These are phyloP conservation scores for Scenedesmus sp. DNA, from an alignment of 163 green algal species.

Conservation along the genomic window DNA sequence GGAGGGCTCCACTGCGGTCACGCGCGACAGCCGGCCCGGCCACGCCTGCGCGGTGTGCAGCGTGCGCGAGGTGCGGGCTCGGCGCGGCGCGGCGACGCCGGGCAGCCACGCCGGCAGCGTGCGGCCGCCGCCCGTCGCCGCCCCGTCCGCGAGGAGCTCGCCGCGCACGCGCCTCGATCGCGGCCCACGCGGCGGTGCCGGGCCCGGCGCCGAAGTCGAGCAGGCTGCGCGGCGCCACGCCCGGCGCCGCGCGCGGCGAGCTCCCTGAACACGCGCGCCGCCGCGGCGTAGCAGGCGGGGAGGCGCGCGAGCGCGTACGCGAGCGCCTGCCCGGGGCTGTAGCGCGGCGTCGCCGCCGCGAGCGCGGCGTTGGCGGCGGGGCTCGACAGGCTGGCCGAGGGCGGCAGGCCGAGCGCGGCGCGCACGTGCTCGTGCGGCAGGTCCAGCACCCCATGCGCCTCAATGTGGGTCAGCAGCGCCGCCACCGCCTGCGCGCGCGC, in stretches of 20 bases:
- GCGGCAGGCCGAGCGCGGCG: constrained; percentile 39
- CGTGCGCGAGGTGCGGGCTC: too few relatives aligned
- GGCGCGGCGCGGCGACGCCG: too few relatives aligned
- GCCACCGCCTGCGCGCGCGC: constrained; percentile 8
- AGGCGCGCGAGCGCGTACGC: constrained; percentile 54
- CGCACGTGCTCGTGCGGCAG: constrained; percentile 27
- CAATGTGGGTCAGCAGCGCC: constrained; percentile 15
- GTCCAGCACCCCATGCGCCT: constrained; percentile 1
- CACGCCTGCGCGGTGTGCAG: constrained; percentile 55
- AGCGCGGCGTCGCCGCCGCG: neutral
- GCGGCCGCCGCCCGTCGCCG: too few relatives aligned
- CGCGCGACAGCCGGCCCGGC: constrained; percentile 14
- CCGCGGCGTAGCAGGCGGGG: constrained; percentile 52
- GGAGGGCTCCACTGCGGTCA: constrained; percentile 71
- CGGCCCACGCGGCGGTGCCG: constrained; percentile 60
- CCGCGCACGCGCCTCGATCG: constrained; percentile 46
- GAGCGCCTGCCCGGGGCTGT: constrained; percentile 24
- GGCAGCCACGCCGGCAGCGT: too few relatives aligned
- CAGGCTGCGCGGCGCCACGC: constrained; percentile 51
- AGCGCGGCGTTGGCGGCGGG: neutral
- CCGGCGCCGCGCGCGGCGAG: constrained; percentile 44
- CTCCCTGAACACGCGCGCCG: constrained; percentile 52
- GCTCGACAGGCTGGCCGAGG: neutral
- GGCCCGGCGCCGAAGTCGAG: constrained; percentile 66
- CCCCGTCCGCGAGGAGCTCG: too few relatives aligned